Evolutionary conservation across 2,329 filamentous ascomycete genomes (phyloP).

Genomic region (Ustilaginoidea virens): DNA sequence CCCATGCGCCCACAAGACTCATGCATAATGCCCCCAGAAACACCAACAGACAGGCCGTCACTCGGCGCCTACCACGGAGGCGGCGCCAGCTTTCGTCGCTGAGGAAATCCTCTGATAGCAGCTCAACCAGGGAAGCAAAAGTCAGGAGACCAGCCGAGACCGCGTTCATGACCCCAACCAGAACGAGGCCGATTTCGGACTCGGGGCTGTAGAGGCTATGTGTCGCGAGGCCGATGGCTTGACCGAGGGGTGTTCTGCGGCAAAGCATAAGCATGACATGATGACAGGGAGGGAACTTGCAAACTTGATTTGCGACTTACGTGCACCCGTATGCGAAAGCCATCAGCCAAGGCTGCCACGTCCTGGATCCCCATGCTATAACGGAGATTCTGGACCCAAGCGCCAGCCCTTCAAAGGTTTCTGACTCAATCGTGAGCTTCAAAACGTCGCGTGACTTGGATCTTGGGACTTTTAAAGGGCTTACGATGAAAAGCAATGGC

Average conservation of each 20-base stretch:
- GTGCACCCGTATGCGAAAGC: conserved; percentile 41
- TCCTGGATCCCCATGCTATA: conserved; percentile 25
- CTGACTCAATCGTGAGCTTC: too few species aligned
- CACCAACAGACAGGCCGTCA: conserved; percentile 40
- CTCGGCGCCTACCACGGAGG: conserved; percentile 35
- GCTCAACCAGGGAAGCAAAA: conserved; percentile 56
- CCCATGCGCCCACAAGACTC: conserved; percentile 50
- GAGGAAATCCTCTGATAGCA: conserved; percentile 57
- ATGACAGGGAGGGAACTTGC: not conserved
- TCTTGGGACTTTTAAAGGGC: too few species aligned
- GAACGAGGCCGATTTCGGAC: conserved; percentile 48
- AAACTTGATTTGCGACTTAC: conserved; percentile 1
- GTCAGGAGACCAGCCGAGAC: conserved; percentile 56
- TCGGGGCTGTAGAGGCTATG: conserved; percentile 54
- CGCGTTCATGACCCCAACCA: conserved; percentile 62
- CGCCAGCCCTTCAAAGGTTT: conserved; percentile 40
- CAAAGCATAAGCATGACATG: not conserved
- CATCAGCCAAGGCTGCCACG: conserved; percentile 38
- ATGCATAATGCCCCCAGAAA: conserved; percentile 44
- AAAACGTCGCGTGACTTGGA: too few species aligned
- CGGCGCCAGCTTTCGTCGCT: conserved; percentile 46
- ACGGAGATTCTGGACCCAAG: conserved; percentile 48
- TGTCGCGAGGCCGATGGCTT: conserved; percentile 55
- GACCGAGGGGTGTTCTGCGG: conserved; percentile 49
- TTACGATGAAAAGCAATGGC: conserved; percentile 59